Percentiles rank a stretch among this genome's conserved stretches.
Conservation (phyloP, 768 basidiomycete species). For the Tricholomella constricta region DNA sequence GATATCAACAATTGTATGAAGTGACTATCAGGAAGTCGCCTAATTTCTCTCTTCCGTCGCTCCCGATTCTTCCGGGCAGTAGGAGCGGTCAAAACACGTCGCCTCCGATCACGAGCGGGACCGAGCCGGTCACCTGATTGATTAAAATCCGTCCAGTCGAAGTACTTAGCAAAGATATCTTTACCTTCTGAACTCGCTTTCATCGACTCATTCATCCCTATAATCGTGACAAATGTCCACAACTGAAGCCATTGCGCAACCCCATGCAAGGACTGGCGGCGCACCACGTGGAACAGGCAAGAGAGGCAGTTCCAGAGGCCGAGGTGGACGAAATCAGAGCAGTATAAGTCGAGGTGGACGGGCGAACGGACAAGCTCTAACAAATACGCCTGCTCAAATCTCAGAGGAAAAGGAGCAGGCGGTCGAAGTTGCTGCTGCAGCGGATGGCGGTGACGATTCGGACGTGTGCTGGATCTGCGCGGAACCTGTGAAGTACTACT, state of each 20-base stretch:
- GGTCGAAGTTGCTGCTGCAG: slow-evolving; percentile 19
- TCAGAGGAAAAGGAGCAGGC: background rate
- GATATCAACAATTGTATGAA: background rate
- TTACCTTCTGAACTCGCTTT: background rate
- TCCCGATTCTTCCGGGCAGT: background rate
- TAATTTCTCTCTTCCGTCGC: background rate
- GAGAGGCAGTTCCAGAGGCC: slow-evolving; percentile 14
- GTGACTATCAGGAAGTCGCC: too few species aligned
- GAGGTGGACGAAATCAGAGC: slow-evolving; percentile 13
- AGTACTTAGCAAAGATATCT: background rate
- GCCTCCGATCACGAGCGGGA: slow-evolving; percentile 8
- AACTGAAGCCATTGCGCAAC: background rate
- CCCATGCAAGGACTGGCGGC: slow-evolving; percentile 1
- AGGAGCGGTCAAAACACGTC: background rate
- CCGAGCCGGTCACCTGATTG: slow-evolving; percentile 20
- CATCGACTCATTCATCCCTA: background rate
- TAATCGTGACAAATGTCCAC: slow-evolving; percentile 10
- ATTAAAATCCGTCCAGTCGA: slow-evolving; percentile 13
- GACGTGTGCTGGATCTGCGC: slow-evolving; percentile 91
- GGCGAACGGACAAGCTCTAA: slow-evolving; percentile 5
- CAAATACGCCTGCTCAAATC: background rate
- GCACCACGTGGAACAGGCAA: slow-evolving; percentile 12
- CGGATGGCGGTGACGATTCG: slow-evolving; percentile 36
- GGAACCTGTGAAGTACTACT: slow-evolving; percentile 88
- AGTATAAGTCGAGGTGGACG: slow-evolving; percentile 12